A percentile compares a stretch with the other conserved stretches of the same genome.
Conservation (phyloP, 306 rosid species). For the Vachellia pachyceras region DNA sequence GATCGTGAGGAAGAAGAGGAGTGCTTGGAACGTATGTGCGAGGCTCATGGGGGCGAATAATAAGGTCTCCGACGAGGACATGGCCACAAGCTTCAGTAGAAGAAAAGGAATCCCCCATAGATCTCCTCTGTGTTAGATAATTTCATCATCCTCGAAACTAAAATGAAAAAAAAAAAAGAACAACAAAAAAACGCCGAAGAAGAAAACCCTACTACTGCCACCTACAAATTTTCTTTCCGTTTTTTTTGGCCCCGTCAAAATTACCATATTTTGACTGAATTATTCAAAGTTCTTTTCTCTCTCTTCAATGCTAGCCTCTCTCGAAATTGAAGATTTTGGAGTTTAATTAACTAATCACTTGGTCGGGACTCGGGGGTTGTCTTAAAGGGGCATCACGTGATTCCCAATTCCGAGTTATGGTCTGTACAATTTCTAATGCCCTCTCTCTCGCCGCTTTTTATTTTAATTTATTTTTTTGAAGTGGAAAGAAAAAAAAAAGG, state of each 20-base stretch:
- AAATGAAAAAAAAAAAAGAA: not conserved
- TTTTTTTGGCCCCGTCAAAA: conserved; percentile 17
- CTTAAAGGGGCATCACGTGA: conserved; percentile 98
- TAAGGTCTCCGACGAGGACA: conserved; percentile 77
- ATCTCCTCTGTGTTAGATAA: conserved; percentile 74
- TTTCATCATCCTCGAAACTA: not conserved
- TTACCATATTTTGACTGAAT: conserved; percentile 63
- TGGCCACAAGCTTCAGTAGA: conserved; percentile 86
- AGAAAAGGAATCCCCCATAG: conserved; percentile 97
- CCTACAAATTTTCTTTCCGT: not conserved
- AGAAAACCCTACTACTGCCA: conserved; percentile 10
- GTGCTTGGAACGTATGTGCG: conserved; percentile 73
- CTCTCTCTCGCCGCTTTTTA: not conserved
- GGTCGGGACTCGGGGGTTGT: conserved; percentile 99
- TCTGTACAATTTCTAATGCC: conserved; percentile 40
- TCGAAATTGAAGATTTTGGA: conserved; percentile 55
- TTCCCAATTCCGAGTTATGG: conserved; percentile 94
- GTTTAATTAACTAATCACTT: conserved; percentile 76
- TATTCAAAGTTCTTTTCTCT: conserved; percentile 54
- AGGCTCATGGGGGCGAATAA: conserved; percentile 53
- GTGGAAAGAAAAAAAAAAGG: not conserved
- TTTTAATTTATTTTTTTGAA: not conserved
- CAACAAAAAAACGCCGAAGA: not conserved
- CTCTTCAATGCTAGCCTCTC: not conserved
- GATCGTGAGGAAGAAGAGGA: conserved; percentile 81